These are phyloP conservation scores for Clarireedia monteithiana DNA, from an alignment of 2,329 filamentous ascomycete species.

Conservation along the genomic window DNA sequence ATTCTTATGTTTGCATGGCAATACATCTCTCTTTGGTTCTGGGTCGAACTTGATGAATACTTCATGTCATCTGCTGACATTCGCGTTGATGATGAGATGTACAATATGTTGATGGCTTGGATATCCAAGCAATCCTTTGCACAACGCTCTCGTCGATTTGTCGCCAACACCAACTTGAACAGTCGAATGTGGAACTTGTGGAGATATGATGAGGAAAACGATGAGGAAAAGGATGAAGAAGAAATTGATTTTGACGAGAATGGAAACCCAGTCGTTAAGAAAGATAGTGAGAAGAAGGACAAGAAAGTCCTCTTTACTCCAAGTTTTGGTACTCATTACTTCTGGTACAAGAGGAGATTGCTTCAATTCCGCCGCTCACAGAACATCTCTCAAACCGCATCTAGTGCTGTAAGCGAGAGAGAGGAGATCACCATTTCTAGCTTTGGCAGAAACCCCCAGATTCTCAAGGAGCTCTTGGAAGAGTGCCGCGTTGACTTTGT, in stretches of 20 bases:
- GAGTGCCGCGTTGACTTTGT: conserved; percentile 50
- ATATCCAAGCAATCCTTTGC: conserved; percentile 55
- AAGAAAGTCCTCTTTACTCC: conserved; percentile 53
- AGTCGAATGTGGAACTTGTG: conserved; percentile 44
- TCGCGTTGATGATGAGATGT: conserved; percentile 62
- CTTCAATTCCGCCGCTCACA: conserved; percentile 49
- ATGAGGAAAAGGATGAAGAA: conserved; percentile 37
- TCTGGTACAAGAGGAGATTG: conserved; percentile 54
- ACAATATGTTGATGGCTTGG: conserved; percentile 66
- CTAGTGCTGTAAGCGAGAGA: conserved; percentile 38
- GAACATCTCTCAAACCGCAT: conserved; percentile 37
- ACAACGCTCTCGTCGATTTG: conserved; percentile 50
- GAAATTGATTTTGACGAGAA: conserved; percentile 22
- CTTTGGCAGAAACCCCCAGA: conserved; percentile 51
- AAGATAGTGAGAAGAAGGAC: conserved; percentile 32
- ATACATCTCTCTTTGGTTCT: conserved; percentile 44
- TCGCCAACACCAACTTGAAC: conserved; percentile 56
- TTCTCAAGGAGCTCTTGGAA: conserved; percentile 54
- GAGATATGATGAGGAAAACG: conserved; percentile 35
- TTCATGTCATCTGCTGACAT: conserved; percentile 61
- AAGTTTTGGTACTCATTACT: conserved; percentile 57
- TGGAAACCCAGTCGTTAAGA: conserved; percentile 15
- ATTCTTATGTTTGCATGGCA: conserved; percentile 43
- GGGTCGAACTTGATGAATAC: conserved; percentile 41
- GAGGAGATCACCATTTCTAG: conserved; percentile 54